These are phyloP conservation scores for Zoysia matrella DNA, from an alignment of 202 grass and related monocot species.

Conservation along the genomic window DNA sequence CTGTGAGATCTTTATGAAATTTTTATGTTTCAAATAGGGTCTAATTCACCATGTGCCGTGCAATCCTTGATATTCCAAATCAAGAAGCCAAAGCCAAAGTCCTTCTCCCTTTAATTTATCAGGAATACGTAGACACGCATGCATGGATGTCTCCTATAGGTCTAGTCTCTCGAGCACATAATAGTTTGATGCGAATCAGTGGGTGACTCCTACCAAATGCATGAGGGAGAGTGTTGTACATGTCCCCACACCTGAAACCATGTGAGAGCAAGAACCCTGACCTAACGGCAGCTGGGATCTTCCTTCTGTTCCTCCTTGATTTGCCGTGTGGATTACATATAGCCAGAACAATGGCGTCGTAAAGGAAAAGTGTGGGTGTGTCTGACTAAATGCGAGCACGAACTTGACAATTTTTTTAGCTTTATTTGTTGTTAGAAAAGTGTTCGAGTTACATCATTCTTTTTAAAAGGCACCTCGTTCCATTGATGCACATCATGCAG, in stretches of 20 bases:
- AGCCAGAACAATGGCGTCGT: background rate
- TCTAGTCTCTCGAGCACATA: background rate
- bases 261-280: constrained; percentile 27
- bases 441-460: no score
- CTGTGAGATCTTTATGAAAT: no score
- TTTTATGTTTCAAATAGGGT: no score
- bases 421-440: constrained; percentile 21
- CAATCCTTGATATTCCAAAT: constrained; percentile 25
- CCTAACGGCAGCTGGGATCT: constrained; percentile 39
- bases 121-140: background rate
- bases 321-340: constrained; percentile 12
- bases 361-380: constrained; percentile 19
- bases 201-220: constrained; percentile 41
- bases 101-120: background rate
- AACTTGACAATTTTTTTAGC: constrained; percentile 14
- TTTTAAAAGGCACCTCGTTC: no score
- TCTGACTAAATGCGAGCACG: constrained; percentile 22
- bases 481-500: no score
- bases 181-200: constrained; percentile 25
- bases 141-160: background rate
- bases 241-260: constrained; percentile 28
- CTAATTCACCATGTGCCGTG: background rate
- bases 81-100: constrained; percentile 29
- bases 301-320: constrained; percentile 4
- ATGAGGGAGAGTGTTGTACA: constrained; percentile 16